Evolutionary conservation across 2,329 filamentous ascomycete genomes (phyloP), one percentile per base, ranked within the genome.

Genomic region (Cladosporium oxysporum): DNA sequence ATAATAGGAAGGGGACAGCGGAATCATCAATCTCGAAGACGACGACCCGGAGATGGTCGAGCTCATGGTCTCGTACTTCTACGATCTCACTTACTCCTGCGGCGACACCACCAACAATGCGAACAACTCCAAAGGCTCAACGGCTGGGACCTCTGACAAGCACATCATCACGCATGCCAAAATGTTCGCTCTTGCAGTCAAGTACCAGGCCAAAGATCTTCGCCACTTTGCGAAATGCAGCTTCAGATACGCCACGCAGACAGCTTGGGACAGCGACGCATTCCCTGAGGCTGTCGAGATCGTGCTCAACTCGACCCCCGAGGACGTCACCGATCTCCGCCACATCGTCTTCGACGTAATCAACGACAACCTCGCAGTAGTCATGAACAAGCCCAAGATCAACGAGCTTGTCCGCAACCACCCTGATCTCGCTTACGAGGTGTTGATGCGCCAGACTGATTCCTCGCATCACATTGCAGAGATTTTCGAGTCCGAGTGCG

Each of bases 181-280:
- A 66, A 76, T 81, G 44, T 82, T 81, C 69, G 79, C 79, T 23
- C 77, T 80, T 44, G 79, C 79, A 21, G 77, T 80, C 70, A 81
- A 81, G 77, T 71, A 70, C 66, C 78, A 76, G 60, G 77, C 81
- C 52, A 64, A 72, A 11, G 78, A 76, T 58, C 73, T 81, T n/a
- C 79, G 80, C 68, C 66, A 72, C 3, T 75, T 81, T 23, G 72
- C 74, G 26, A 73, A 70, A 47, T 21, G 41, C 18, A 81, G 80
- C 66, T 81, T 80, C 67, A 69, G 73, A 21, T 66, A 73, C 26
- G 76, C 79, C 47, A 66, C 79, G 18, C 68, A 74, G 21, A 58
- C 68, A 44, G 76, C 78, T 65, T 70, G 76, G 65, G 66, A 68
- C 18, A 75, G 75, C 7, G 64, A 73, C 8, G 76, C 77, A 62